Conservation (phyloP, 108 stramenopile genomes). For the Cyclotella atomus region DNA sequence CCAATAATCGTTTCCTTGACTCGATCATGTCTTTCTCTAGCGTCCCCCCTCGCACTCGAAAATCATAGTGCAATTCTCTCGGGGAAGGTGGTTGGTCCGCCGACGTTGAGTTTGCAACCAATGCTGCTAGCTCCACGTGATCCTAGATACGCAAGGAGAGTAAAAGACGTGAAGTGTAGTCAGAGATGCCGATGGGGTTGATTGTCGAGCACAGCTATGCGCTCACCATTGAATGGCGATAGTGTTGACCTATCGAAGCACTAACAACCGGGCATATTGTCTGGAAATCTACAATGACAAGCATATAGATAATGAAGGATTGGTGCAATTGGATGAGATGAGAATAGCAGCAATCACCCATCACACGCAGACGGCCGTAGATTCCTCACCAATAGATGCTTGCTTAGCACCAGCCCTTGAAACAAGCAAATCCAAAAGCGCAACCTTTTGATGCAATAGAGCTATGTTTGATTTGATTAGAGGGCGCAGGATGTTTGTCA, state of each 20-base stretch:
- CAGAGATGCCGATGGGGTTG: background rate
- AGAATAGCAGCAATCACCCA: background rate
- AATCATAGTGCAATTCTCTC: slow-evolving; percentile 71
- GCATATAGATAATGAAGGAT: background rate
- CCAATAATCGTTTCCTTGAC: slow-evolving; percentile 64
- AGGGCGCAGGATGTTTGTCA: slow-evolving; percentile 36
- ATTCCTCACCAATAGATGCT: slow-evolving; percentile 31
- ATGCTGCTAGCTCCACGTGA: slow-evolving; percentile 75
- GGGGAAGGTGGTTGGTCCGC: background rate
- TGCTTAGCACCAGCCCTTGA: slow-evolving; percentile 50
- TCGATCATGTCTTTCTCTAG: slow-evolving; percentile 69
- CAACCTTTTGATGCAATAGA: slow-evolving; percentile 77
- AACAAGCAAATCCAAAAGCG: slow-evolving; percentile 58
- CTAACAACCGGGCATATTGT: slow-evolving; percentile 71
- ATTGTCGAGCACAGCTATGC: background rate
- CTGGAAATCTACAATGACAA: slow-evolving; percentile 37
- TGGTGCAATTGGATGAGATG: background rate
- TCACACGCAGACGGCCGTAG: background rate
- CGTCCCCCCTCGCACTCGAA: slow-evolving; percentile 72
- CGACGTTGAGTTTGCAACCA: slow-evolving; percentile 39
- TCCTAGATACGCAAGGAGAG: slow-evolving; percentile 28
- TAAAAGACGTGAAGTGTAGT: background rate
- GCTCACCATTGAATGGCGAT: slow-evolving; percentile 84
- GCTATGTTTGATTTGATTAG: slow-evolving; percentile 60
- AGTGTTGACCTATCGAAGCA: slow-evolving; percentile 87